Percentiles rank a stretch among this genome's conserved stretches.
phyloP scores from a whole-genome alignment of 805 yeast species.

The Ogataea degrootiae region DNA sequence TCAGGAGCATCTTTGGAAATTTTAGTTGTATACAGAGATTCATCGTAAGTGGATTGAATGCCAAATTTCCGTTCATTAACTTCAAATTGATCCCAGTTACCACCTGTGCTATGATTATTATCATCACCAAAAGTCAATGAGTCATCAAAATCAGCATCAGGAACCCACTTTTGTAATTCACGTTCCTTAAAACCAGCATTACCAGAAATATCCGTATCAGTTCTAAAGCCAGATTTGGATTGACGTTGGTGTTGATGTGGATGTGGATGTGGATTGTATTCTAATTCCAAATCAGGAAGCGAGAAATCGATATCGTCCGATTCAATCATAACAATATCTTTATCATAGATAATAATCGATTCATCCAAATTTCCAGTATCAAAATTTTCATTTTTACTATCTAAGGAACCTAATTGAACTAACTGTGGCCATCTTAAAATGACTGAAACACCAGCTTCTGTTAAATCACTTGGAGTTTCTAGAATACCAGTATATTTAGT shows the following conservation, averaged over 20 bases:
- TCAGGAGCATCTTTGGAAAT: slow-evolving; percentile 68
- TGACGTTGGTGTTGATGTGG: background rate
- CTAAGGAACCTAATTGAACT: slow-evolving; percentile 31
- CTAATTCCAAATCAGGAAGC: background rate
- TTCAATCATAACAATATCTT: slow-evolving; percentile 49
- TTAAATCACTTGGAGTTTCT: slow-evolving; percentile 38
- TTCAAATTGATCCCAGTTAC: slow-evolving; percentile 87
- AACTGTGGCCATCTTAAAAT: slow-evolving; percentile 49
- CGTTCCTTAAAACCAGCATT: slow-evolving; percentile 50
- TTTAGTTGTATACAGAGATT: slow-evolving; percentile 80
- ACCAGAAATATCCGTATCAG: slow-evolving; percentile 81
- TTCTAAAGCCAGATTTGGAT: slow-evolving; percentile 46
- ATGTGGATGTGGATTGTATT: slow-evolving; percentile 9
- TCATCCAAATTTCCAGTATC: slow-evolving; percentile 36
- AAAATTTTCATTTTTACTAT: slow-evolving; percentile 28
- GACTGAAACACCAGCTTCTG: slow-evolving; percentile 46
- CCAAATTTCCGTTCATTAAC: slow-evolving; percentile 90
- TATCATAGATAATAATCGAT: slow-evolving; percentile 41
- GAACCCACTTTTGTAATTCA: slow-evolving; percentile 80
- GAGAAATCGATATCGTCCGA: slow-evolving; percentile 35
- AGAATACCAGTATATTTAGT: slow-evolving; percentile 55
- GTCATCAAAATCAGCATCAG: slow-evolving; percentile 42
- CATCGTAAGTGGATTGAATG: slow-evolving; percentile 78
- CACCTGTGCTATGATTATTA: slow-evolving; percentile 7
- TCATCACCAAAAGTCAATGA: slow-evolving; percentile 12